Evolutionary conservation across 2,329 filamentous ascomycete species (phyloP).

Genomic region (Penicillium psychrosexuale): DNA sequence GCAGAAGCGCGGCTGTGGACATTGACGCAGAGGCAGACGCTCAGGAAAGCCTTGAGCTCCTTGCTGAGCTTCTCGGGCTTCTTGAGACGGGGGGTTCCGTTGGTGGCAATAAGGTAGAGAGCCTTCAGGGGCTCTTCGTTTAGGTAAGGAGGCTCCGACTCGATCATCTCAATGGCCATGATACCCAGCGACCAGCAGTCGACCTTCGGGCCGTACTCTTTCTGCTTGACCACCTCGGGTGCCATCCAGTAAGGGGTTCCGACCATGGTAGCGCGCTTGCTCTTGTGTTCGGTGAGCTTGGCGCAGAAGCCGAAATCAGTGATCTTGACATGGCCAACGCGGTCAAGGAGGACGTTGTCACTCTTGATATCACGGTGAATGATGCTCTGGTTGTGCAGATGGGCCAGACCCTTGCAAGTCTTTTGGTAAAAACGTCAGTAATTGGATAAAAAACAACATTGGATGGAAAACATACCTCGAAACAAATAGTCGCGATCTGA

Average conservation of each 20-base stretch:
- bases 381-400: conserved; percentile 92
- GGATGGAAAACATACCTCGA: conserved; percentile 65
- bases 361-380: conserved; percentile 99
- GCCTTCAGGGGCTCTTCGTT: conserved; percentile 98
- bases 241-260: conserved; percentile 99
- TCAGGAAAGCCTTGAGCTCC: conserved; percentile 95
- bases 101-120: conserved; percentile 94
- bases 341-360: conserved; percentile 94
- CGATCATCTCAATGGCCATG: conserved; percentile 99
- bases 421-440: conserved; percentile 40
- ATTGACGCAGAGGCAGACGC: conserved; percentile 93
- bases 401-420: conserved; percentile 93
- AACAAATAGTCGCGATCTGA: conserved; percentile 95
- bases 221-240: conserved; percentile 97
- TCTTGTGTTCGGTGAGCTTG: conserved; percentile 94
- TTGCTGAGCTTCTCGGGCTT: conserved; percentile 97
- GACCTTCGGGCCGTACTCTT: conserved; percentile 97
- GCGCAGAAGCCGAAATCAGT: conserved; percentile 99
- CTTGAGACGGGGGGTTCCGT: conserved; percentile 94
- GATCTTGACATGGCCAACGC: conserved; percentile 94
- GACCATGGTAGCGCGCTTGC: conserved; percentile 97
- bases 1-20: conserved; percentile 92
- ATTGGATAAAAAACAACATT: background rate
- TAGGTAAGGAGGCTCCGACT: conserved; percentile 94
- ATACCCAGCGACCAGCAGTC: conserved; percentile 99